A percentile compares a stretch with the other conserved stretches of the same genome.
Conservation (phyloP, 441 rosid species). For the Populus hybrid region DNA sequence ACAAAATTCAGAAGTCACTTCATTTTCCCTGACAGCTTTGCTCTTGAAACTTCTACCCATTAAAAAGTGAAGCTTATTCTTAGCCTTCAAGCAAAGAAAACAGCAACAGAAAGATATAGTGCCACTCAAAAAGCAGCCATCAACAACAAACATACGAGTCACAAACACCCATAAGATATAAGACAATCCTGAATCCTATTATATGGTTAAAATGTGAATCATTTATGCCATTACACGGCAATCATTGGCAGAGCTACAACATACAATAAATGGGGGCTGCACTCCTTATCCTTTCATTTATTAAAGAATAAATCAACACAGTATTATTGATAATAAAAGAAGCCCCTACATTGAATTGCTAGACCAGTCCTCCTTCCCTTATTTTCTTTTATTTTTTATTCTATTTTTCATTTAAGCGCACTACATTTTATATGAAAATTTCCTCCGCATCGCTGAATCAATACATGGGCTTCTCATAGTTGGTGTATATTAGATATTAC, state of each 20-base stretch:
- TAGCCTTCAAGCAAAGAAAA: neutral
- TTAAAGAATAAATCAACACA: neutral
- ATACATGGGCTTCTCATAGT: neutral
- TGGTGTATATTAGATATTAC: neutral
- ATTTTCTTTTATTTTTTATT: neutral
- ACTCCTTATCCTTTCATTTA: neutral
- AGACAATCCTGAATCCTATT: neutral
- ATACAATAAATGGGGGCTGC: neutral
- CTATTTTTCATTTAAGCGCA: neutral
- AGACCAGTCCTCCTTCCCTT: neutral
- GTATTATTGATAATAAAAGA: no score
- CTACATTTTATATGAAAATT: neutral
- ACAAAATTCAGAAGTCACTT: neutral
- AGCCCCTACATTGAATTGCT: neutral
- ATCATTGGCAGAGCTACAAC: neutral
- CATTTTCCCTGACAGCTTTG: neutral
- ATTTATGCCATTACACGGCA: neutral
- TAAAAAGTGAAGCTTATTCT: neutral
- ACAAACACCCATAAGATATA: neutral
- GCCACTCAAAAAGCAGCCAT: neutral
- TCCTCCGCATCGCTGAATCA: neutral
- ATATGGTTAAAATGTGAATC: neutral
- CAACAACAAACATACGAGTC: neutral
- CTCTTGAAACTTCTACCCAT: neutral
- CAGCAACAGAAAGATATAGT: neutral